Evolutionary conservation across 768 basidiomycete genomes (phyloP), one percentile per base, ranked within the genome.

Genomic region (Trametes cinnabarina): DNA sequence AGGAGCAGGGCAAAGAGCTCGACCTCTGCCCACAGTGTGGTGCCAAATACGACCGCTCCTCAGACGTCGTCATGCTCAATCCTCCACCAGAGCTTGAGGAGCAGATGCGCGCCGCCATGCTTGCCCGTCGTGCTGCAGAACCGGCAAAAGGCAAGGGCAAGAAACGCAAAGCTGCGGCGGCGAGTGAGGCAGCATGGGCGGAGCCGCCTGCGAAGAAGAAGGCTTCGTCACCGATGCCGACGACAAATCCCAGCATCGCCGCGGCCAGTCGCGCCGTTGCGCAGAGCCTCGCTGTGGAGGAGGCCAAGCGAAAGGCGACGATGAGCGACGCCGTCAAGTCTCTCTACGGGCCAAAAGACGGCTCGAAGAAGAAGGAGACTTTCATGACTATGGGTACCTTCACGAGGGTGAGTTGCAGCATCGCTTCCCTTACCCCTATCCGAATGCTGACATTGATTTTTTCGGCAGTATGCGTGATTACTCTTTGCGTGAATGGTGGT

Each of bases 331-430:
- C 92, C 15, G 85, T 97, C 34, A 90, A 88, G 74, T 87, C 86
- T 34, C 68, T 97, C 63, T 97, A 95, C 69, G 79, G 73, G 40
- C 71, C 76, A 11, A 83, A 84, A 56, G 80, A 83, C 20, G 79
- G 77, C 15, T 73, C 79, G 49, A 76, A 76, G 61, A 79, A 76
- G 68, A 92, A 93, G 68, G 89, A 90, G 74, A 94, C 91, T 6
- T 95, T 94, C 65, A 92, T 92, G 82, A 95, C 93, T 1, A 90
- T 87, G 82, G 85, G 87, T 17, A 96, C 94, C 12, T 97, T 95
- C 64, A 95, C 90, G 9, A 82, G 94, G 74, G 93, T 94, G 68
- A 72, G 93, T 77, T 43, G 4, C 22, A n/a, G 15, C 30, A 20
- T 19, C 30, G 14, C 20, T n/a, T n/a, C n/a, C n/a, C 1, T 11